These are phyloP conservation scores for Trichoderma koningii DNA, from an alignment of 2,329 filamentous ascomycete species.

Conservation along the genomic window DNA sequence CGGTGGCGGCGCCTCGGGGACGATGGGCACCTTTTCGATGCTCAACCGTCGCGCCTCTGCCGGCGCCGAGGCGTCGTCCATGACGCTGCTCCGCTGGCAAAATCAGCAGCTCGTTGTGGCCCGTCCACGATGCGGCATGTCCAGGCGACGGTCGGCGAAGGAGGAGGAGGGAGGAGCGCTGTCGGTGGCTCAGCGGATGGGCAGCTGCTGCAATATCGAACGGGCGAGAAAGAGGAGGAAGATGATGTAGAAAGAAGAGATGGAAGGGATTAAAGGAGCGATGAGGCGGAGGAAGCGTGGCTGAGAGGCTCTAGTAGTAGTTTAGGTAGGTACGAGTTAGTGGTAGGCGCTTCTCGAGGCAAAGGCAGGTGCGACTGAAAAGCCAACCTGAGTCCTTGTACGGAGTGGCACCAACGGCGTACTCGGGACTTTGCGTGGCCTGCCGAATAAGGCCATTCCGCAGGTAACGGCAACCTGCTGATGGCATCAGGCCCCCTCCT, in stretches of 20 bases:
- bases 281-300: constrained; percentile 23
- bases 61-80: constrained; percentile 35
- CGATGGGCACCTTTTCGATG: constrained; percentile 41
- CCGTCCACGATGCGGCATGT: constrained; percentile 11
- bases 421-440: background rate
- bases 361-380: background rate
- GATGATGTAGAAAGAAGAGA: background rate
- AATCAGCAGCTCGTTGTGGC: constrained; percentile 3
- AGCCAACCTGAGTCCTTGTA: background rate
- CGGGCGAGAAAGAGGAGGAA: background rate
- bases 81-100: constrained; percentile 33
- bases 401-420: constrained; percentile 7
- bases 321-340: too few relatives aligned
- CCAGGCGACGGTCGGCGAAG: background rate
- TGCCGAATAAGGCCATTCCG: background rate
- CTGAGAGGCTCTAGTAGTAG: constrained; percentile 14
- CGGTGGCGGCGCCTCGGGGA: constrained; percentile 33
- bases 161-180: background rate
- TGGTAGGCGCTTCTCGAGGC: background rate
- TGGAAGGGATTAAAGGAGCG: constrained; percentile 3
- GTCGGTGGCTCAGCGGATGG: background rate
- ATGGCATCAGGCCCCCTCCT: background rate
- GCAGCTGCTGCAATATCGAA: background rate
- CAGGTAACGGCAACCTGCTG: constrained; percentile 8
- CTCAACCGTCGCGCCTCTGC: constrained; percentile 39